These are phyloP conservation scores for Erigeron canadensis DNA, from an alignment of 129 eudicot genomes.

Conservation along the genomic window DNA sequence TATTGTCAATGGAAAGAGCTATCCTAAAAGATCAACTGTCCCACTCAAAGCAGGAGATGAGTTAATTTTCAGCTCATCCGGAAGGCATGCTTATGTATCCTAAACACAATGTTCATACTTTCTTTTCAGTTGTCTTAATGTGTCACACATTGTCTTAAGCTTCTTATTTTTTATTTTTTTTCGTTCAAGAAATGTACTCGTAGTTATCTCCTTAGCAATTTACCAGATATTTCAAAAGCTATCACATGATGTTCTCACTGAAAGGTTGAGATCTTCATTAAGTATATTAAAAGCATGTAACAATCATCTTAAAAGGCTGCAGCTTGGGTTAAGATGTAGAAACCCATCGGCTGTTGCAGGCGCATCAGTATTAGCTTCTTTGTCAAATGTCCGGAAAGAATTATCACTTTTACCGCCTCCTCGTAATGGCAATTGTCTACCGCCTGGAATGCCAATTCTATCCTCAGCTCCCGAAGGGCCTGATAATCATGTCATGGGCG, in stretches of 20 bases:
- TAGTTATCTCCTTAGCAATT: slow-evolving; percentile 40
- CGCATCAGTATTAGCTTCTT: slow-evolving; percentile 72
- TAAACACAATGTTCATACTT: slow-evolving; percentile 1
- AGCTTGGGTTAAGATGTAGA: slow-evolving; percentile 51
- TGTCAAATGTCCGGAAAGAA: slow-evolving; percentile 56
- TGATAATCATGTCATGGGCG: slow-evolving; percentile 40
- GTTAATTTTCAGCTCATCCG: slow-evolving; percentile 69
- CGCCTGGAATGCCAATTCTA: slow-evolving; percentile 44
- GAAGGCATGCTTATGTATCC: slow-evolving; percentile 90
- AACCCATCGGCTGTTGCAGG: slow-evolving; percentile 79
- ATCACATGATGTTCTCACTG: slow-evolving; percentile 37
- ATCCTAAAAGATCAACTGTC: slow-evolving; percentile 53
- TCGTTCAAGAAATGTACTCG: not conserved
- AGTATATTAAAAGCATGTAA: slow-evolving; percentile 60
- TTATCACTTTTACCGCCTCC: slow-evolving; percentile 55
- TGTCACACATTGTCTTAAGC: not conserved
- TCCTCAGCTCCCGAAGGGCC: slow-evolving; percentile 41
- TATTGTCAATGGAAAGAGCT: slow-evolving; percentile 61
- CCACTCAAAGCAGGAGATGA: slow-evolving; percentile 78
- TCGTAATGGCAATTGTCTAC: slow-evolving; percentile 50
- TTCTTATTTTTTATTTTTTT: not conserved
- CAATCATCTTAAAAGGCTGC: slow-evolving; percentile 52
- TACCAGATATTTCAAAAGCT: slow-evolving; percentile 72
- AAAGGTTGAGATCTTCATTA: slow-evolving; percentile 44
- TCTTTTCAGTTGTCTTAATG: not conserved